Percentiles rank a stretch among this genome's conserved stretches.
These are phyloP conservation scores for Bothriochloa decipiens DNA, from an alignment of 176 grass and related monocot species.

Conservation along the genomic window DNA sequence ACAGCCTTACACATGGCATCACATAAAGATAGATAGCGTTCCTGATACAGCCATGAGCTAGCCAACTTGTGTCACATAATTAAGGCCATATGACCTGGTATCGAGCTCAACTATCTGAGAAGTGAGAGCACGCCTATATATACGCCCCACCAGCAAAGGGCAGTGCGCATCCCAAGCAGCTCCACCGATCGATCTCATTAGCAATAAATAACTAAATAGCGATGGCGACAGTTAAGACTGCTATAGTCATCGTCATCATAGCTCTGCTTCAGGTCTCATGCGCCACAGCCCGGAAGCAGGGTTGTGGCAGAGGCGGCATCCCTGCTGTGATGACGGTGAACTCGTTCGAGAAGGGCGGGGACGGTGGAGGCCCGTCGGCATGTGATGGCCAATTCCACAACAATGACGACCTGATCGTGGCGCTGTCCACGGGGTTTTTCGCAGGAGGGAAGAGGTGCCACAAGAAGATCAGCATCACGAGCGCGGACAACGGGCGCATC, in stretches of 20 bases:
- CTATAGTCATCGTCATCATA: not conserved
- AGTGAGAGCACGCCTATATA: not conserved
- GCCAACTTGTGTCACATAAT: too few relatives aligned
- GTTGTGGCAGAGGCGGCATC: not conserved
- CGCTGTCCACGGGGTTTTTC: slow-evolving; percentile 46
- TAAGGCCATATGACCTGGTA: too few relatives aligned
- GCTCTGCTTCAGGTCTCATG: not conserved
- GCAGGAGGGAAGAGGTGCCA: slow-evolving; percentile 33
- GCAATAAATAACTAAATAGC: not conserved
- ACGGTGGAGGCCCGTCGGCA: slow-evolving; percentile 36
- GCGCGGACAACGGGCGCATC: not conserved
- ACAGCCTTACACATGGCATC: too few relatives aligned
- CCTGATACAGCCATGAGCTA: too few relatives aligned
- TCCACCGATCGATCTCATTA: not conserved
- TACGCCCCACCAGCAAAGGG: not conserved
- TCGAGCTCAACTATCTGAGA: not conserved
- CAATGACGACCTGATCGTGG: slow-evolving; percentile 48
- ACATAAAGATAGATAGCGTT: too few relatives aligned
- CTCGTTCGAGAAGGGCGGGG: slow-evolving; percentile 24
- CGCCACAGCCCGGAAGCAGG: not conserved
- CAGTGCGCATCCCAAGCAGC: not conserved
- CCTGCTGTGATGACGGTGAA: slow-evolving; percentile 49
- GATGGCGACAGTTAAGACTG: not conserved
- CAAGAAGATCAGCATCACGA: slow-evolving; percentile 39
- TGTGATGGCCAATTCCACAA: slow-evolving; percentile 51